Evolutionary conservation across 495 filamentous ascomycete species (phyloP).

Genomic region (Xylaria castorea): DNA sequence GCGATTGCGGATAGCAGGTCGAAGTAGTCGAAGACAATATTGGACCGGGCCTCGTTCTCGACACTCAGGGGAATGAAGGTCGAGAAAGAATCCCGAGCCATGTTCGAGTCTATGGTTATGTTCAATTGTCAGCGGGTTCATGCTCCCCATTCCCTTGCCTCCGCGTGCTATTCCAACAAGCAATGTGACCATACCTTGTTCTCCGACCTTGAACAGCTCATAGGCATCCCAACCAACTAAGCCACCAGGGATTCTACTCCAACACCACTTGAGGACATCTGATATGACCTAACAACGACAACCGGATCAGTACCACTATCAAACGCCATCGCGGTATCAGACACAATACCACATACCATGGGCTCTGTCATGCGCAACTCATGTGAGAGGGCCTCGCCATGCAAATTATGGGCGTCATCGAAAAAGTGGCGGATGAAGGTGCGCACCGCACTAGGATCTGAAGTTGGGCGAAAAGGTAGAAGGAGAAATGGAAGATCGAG

Average conservation of each 20-base stretch:
- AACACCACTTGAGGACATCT: conserved; percentile 98
- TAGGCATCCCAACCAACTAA: conserved; percentile 98
- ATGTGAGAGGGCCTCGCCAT: conserved; percentile 75
- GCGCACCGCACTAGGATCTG: conserved; percentile 88
- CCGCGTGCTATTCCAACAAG: not conserved
- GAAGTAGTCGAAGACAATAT: conserved; percentile 96
- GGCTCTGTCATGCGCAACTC: conserved; percentile 94
- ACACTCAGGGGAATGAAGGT: conserved; percentile 96
- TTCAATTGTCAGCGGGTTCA: conserved; percentile 24
- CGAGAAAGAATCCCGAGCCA: conserved; percentile 91
- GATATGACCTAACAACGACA: conserved; percentile 74
- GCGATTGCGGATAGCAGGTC: conserved; percentile 84
- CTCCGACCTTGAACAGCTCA: conserved; percentile 92
- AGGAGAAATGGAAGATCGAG: conserved; percentile 92
- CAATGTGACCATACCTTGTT: conserved; percentile 70
- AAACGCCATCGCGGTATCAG: not conserved
- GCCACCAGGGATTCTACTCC: conserved; percentile 90
- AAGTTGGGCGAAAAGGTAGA: conserved; percentile 92
- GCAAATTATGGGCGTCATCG: conserved; percentile 60
- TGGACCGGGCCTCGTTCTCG: conserved; percentile 82
- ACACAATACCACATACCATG: conserved; percentile 65
- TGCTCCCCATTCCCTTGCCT: conserved; percentile 4
- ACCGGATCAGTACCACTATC: conserved; percentile 7
- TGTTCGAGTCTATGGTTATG: conserved; percentile 74
- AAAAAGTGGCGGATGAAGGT: conserved; percentile 95